Evolutionary conservation across 2,329 filamentous ascomycete genomes (phyloP).

Genomic region (Aspergillus sp.): DNA sequence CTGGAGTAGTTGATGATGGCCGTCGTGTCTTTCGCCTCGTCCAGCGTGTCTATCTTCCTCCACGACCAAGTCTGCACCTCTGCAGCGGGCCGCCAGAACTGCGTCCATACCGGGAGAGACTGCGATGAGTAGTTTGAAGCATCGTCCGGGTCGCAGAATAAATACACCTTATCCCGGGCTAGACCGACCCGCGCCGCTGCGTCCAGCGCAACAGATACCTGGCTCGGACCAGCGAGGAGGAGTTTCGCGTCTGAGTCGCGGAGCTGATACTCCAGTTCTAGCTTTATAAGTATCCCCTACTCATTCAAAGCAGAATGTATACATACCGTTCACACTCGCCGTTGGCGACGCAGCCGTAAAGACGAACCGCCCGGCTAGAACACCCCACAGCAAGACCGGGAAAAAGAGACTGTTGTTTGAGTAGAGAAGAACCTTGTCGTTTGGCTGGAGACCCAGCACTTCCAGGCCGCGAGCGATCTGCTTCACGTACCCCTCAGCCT

Average conservation of each 20-base stretch:
- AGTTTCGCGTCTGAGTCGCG: conserved; percentile 6
- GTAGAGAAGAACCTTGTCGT: conserved; percentile 10
- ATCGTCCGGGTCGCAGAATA: conserved; percentile 4
- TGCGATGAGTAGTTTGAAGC: background rate
- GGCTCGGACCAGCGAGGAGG: background rate
- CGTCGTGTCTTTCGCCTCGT: conserved; percentile 3
- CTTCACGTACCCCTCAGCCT: conserved; percentile 9
- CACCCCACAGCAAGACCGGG: conserved; percentile 9
- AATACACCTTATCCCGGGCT: background rate
- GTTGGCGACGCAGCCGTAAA: conserved; percentile 5
- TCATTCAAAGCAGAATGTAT: background rate
- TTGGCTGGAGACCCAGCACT: conserved; percentile 1
- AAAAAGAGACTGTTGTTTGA: conserved; percentile 3
- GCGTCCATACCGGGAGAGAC: background rate
- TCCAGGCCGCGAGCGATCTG: conserved; percentile 3
- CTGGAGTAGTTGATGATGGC: conserved; percentile 11
- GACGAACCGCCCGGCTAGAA: conserved; percentile 4
- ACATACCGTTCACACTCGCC: background rate
- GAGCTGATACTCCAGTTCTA: conserved; percentile 12
- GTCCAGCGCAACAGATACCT: background rate
- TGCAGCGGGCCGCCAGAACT: conserved; percentile 1
- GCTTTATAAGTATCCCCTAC: background rate
- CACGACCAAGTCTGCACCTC: conserved; percentile 2
- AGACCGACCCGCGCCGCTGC: background rate
- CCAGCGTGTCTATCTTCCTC: background rate